Percentiles rank a stretch among this genome's conserved stretches.
Evolutionary conservation across 1,284 basidiomycete genomes (phyloP).

Genomic region (Xerocomus nothofagi): DNA sequence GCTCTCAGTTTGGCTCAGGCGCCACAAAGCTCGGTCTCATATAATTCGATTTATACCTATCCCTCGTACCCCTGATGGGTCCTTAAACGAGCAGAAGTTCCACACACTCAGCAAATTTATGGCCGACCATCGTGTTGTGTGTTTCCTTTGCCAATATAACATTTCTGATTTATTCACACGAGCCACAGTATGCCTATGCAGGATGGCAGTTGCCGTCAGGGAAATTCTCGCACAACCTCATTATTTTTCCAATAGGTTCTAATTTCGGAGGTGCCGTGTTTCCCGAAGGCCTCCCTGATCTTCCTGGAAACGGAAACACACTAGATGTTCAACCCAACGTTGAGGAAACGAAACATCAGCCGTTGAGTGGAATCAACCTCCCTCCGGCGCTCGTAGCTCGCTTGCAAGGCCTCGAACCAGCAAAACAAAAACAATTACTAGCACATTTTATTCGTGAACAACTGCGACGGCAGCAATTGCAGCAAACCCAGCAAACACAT

Average conservation of each 20-base stretch:
- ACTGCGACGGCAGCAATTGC: slow-evolving; percentile 32
- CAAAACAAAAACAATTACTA: slow-evolving; percentile 21
- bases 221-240: slow-evolving; percentile 44
- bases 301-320: slow-evolving; percentile 32
- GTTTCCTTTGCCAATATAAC: slow-evolving; percentile 22
- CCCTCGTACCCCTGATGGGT: slow-evolving; percentile 27
- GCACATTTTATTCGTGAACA: slow-evolving; percentile 22
- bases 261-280: slow-evolving; percentile 54
- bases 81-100: slow-evolving; percentile 43
- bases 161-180: slow-evolving; percentile 11
- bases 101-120: slow-evolving; percentile 43
- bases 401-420: slow-evolving; percentile 31
- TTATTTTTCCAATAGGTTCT: slow-evolving; percentile 48
- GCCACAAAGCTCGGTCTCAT: slow-evolving; percentile 31
- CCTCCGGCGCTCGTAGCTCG: slow-evolving; percentile 17
- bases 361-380: neutral
- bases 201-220: slow-evolving; percentile 53
- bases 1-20: slow-evolving; percentile 52
- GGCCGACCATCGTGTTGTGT: slow-evolving; percentile 43
- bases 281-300: slow-evolving; percentile 58
- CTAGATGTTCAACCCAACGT: slow-evolving; percentile 5
- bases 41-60: slow-evolving; percentile 37
- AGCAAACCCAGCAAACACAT: slow-evolving; percentile 30
- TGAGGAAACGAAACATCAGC: slow-evolving; percentile 25
- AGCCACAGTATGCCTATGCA: slow-evolving; percentile 52